These are phyloP conservation scores for Beauveria varroae DNA, from an alignment of 2,329 filamentous ascomycete genomes.

Conservation along the genomic window DNA sequence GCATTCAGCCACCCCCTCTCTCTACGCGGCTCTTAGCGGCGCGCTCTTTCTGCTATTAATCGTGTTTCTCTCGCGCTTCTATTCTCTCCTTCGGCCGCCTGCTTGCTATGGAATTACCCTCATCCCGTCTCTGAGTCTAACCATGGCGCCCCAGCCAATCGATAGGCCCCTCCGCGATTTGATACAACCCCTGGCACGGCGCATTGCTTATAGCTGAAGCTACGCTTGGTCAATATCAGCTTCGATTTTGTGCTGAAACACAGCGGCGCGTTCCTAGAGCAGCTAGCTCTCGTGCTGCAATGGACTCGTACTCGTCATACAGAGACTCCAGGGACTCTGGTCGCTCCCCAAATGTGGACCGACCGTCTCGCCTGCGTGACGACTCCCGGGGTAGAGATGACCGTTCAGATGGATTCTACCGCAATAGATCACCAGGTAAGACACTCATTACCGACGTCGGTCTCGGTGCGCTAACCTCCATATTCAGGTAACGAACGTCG, in stretches of 20 bases:
- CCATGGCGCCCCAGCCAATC: not conserved
- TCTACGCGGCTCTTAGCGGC: not conserved
- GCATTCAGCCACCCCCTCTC: not conserved
- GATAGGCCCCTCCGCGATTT: slow-evolving; percentile 1
- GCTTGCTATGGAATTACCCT: not conserved
- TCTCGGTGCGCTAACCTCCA: not conserved
- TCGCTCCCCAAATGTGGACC: slow-evolving; percentile 44
- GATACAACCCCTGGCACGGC: not conserved
- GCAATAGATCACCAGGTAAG: slow-evolving; percentile 65
- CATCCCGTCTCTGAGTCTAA: slow-evolving; percentile 4
- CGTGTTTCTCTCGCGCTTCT: not conserved
- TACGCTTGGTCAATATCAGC: not conserved
- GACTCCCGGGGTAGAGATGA: slow-evolving; percentile 46
- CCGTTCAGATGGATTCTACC: slow-evolving; percentile 53
- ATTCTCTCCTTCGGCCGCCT: not conserved
- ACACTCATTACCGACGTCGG: not conserved
- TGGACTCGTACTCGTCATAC: slow-evolving; percentile 28
- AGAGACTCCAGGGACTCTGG: slow-evolving; percentile 35
- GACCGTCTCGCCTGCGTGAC: slow-evolving; percentile 45
- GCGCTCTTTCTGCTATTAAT: slow-evolving; percentile 7
- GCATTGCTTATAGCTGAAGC: not conserved
- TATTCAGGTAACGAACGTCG: slow-evolving; percentile 48
- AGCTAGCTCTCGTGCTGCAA: not conserved
- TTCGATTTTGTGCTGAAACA: not conserved
- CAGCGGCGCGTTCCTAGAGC: not conserved